Evolutionary conservation across 2,329 filamentous ascomycete genomes (phyloP).

Genomic region (Clarireedia hainanense): DNA sequence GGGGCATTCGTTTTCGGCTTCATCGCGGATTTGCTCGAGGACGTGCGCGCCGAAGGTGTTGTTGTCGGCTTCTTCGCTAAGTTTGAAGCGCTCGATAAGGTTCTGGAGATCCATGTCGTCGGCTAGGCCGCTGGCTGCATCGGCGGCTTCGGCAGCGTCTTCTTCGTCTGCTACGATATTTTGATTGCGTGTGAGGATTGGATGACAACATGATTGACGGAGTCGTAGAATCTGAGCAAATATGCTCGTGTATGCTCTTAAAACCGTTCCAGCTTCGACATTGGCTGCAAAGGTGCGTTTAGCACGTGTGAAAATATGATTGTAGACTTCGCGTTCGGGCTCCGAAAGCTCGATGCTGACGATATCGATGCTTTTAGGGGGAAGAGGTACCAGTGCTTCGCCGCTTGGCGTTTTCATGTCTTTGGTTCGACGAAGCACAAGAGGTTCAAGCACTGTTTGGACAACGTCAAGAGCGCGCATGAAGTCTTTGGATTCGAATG

Average conservation of each 20-base stretch:
- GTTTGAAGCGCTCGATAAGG: constrained; percentile 76
- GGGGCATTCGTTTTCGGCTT: constrained; percentile 82
- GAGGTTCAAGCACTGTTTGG: constrained; percentile 88
- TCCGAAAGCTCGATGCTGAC: constrained; percentile 80
- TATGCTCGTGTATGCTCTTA: constrained; percentile 95
- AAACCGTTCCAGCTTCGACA: constrained; percentile 80
- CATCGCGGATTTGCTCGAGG: constrained; percentile 82
- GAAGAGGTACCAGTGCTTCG: constrained; percentile 71
- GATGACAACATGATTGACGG: constrained; percentile 90
- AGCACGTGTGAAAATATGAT: constrained; percentile 77
- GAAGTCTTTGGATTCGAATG: constrained; percentile 93
- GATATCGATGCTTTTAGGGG: constrained; percentile 73
- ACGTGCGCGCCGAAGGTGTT: constrained; percentile 79
- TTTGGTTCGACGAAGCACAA: constrained; percentile 93
- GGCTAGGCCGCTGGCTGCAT: constrained; percentile 71
- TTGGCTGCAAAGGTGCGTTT: constrained; percentile 81
- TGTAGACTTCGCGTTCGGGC: constrained; percentile 83
- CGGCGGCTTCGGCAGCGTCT: constrained; percentile 68
- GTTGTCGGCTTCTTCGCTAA: constrained; percentile 53
- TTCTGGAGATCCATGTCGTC: constrained; percentile 95
- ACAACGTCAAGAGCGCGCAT: constrained; percentile 91
- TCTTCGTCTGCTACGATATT: constrained; percentile 81
- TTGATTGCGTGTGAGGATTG: constrained; percentile 78
- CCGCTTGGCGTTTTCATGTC: constrained; percentile 96
- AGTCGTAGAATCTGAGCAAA: constrained; percentile 93